Evolutionary conservation across 352 stramenopile species (phyloP), one percentile per base, ranked within the genome.

Genomic region (Achlya hypogyna): DNA sequence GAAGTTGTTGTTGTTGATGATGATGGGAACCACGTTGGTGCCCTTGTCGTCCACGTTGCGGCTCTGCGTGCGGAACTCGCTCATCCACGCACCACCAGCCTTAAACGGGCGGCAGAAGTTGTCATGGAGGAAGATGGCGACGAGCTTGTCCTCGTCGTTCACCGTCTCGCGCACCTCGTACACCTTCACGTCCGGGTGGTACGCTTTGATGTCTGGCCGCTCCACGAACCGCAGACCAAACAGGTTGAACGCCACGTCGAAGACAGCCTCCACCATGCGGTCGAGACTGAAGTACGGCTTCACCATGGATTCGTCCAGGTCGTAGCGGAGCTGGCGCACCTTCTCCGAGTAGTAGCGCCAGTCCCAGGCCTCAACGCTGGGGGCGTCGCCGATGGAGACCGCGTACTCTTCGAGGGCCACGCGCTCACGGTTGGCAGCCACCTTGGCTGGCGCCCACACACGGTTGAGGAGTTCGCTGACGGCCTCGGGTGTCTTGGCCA

Each of bases 1-100:
- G 71, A 88, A 86, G 53, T 88, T 88, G 71, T 87, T 87, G 67
- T 89, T 89, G 66, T 89, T 89, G 20, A 68, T 75, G 27, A 89
- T 75, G 62, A 89, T 80, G 12, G 80, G 80, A 45, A 87, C 72
- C 5, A 66, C 69, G 34, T 81, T 68, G 45, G 78, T 74, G 12
- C 38, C 22, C 2, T 56, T 1, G 53, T 82, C 71, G 28, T 62
- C 29, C 63, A 65, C 70, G 20, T 52, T 75, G 64, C 77, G 78
- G 28, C 58, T 81, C 71, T 89, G 80, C 34, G 63, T 71, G 31
- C 80, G 78, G 62, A 79, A 86, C 67, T 87, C 75, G 51, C 66
- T 78, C 81, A 89, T 89, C 80, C 80, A 89, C 20, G 78, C 78
- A n/a, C 78, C 80, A 67, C 67, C 69, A 16, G 35, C 69, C 62